Evolutionary conservation across 2,329 filamentous ascomycete species (phyloP), one percentile per base, ranked within the genome.

Genomic region (Diatrype stigma): DNA sequence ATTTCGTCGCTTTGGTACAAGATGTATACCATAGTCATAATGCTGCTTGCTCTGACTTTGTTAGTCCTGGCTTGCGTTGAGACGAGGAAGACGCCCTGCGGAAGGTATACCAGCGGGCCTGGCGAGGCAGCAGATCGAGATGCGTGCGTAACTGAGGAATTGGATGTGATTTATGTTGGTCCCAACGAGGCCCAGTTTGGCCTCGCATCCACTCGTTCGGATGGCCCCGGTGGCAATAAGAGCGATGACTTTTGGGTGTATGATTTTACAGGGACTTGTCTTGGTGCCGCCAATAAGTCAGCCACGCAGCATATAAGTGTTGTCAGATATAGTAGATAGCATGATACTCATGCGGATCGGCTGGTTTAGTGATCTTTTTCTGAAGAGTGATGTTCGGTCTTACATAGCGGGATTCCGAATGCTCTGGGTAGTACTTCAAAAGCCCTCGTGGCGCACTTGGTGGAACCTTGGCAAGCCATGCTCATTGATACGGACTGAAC

Each of bases 1-100:
- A 53, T 61, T 14, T 37, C 47, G 5, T 23, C 48, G 0, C n/a
- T 42, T 2, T 65, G 60, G 62, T 66, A 66, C 38, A 58, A 60
- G 45, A 42, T 49, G 8, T 64, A 67, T 30, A 62, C 56, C 5
- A 19, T 42, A 3, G 19, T 57, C 8, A 23, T 63, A 4, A 30
- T 60, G 28, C 35, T 40, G 0, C 32, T 55, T 22, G 53, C 58
- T 5, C 28, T 64, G 5, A 10, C 57, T 7, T 16, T 63, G n/a
- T n/a, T n/a, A n/a, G n/a, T n/a, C n/a, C n/a, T n/a, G 4, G 50
- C 60, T 2, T 55, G 51, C 3, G 21, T 62, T 3, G 58, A 63
- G 44, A 65, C 61, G 7, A 51, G 52, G 17, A 54, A 47, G 16
- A 53, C 56, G 1, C 14, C 51, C 0, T 64, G 60, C 45, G 60